phyloP scores from a whole-genome alignment of 345 rosid species.

The Citrus inodora region DNA sequence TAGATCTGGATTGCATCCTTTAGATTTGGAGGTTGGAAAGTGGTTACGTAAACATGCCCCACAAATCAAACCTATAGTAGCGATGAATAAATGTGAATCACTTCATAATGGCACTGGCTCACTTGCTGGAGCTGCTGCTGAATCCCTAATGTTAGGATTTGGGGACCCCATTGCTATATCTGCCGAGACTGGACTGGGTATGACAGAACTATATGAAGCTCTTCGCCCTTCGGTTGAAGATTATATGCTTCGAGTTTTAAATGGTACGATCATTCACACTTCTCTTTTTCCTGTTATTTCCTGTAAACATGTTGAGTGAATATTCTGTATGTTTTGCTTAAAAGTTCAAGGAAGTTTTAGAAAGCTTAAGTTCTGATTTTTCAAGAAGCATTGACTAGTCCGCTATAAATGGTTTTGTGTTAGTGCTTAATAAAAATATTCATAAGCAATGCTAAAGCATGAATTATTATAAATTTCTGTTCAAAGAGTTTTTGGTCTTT shows the following conservation, averaged over 20 bases:
- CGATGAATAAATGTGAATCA: slow-evolving; percentile 86
- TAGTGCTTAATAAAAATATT: no score
- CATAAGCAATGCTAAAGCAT: background rate
- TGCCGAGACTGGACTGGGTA: slow-evolving; percentile 95
- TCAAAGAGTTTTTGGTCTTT: background rate
- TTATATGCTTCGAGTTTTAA: slow-evolving; percentile 48
- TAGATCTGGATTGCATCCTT: slow-evolving; percentile 87
- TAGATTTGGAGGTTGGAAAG: slow-evolving; percentile 90
- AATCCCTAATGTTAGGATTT: slow-evolving; percentile 67
- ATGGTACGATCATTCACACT: slow-evolving; percentile 35
- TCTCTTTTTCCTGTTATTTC: background rate
- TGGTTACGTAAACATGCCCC: slow-evolving; percentile 89
- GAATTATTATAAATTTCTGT: background rate
- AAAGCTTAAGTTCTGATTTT: background rate
- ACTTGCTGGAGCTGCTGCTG: slow-evolving; percentile 62
- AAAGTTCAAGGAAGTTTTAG: background rate
- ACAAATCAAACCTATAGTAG: slow-evolving; percentile 62
- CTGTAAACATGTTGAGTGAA: background rate
- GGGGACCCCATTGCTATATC: slow-evolving; percentile 91
- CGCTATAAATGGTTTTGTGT: background rate
- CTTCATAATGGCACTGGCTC: slow-evolving; percentile 52
- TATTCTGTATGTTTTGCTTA: background rate
- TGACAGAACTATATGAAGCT: slow-evolving; percentile 72
- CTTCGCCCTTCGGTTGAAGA: slow-evolving; percentile 70
- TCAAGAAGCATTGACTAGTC: background rate